phyloP scores from a whole-genome alignment of 148 eudicot species.

The Limonium bicolor region DNA sequence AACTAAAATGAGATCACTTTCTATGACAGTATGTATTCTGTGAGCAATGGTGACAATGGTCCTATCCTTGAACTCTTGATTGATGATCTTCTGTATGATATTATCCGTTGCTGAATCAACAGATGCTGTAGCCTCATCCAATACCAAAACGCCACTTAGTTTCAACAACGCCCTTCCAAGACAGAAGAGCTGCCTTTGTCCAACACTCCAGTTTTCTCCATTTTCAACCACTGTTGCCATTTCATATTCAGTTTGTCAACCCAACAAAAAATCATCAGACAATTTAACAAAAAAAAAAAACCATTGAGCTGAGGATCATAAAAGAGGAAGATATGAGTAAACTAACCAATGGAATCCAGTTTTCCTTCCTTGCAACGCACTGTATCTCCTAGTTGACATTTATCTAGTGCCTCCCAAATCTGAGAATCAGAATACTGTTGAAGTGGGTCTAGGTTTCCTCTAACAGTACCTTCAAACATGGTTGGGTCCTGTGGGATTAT shows the following conservation, averaged over 20 bases:
- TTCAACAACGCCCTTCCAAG: conserved; percentile 88
- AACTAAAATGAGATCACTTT: conserved; percentile 87
- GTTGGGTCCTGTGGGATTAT: conserved; percentile 98
- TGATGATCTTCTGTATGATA: conserved; percentile 62
- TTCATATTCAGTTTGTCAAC: neutral
- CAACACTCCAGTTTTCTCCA: conserved; percentile 98
- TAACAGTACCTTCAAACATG: conserved; percentile 90
- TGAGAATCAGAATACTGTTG: conserved; percentile 52
- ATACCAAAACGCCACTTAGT: conserved; percentile 62
- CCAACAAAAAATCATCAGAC: neutral
- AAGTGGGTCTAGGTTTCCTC: conserved; percentile 89
- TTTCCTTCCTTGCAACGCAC: conserved; percentile 69
- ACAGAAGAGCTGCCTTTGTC: conserved; percentile 91
- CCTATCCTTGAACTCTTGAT: conserved; percentile 64
- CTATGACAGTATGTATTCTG: conserved; percentile 91
- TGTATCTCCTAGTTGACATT: conserved; percentile 77
- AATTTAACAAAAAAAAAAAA: no score
- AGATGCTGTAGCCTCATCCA: conserved; percentile 98
- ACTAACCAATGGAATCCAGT: conserved; percentile 55
- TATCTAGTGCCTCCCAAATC: conserved; percentile 93
- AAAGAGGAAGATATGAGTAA: neutral
- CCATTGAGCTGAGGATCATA: no score
- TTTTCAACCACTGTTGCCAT: conserved; percentile 60
- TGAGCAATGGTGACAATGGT: conserved; percentile 94
- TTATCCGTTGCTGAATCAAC: conserved; percentile 96